Evolutionary conservation across 768 basidiomycete species (phyloP).

Genomic region (Lenzites betulinus): DNA sequence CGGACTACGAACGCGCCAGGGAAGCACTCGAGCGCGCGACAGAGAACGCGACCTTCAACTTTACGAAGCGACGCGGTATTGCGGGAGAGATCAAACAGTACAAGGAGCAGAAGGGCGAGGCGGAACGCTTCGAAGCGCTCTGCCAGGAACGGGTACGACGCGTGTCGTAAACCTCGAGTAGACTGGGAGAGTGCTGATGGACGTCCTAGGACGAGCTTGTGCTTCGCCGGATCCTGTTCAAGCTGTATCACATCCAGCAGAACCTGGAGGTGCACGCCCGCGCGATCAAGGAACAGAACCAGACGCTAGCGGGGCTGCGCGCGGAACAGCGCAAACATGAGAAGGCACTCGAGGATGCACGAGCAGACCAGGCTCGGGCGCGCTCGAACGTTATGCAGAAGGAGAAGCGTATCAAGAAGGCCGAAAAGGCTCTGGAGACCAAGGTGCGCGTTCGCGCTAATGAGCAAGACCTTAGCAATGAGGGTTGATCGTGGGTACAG

Average conservation of each 20-base stretch:
- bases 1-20: conserved; percentile 88
- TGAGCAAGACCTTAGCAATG: not conserved
- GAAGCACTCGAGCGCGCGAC: conserved; percentile 87
- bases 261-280: conserved; percentile 72
- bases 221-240: conserved; percentile 81
- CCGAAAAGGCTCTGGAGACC: conserved; percentile 84
- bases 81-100: conserved; percentile 96
- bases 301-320: conserved; percentile 65
- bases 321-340: conserved; percentile 73
- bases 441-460: conserved; percentile 52
- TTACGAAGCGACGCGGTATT: conserved; percentile 90
- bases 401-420: conserved; percentile 87
- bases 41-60: conserved; percentile 93
- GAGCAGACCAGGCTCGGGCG: conserved; percentile 79
- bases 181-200: not conserved
- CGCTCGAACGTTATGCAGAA: conserved; percentile 76
- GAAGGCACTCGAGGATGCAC: conserved; percentile 67
- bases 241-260: conserved; percentile 87
- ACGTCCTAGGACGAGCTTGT: conserved; percentile 71
- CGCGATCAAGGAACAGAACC: conserved; percentile 73
- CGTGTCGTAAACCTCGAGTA: not conserved
- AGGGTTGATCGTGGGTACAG: conserved; percentile 41
- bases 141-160: conserved; percentile 69
- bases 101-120: conserved; percentile 94
- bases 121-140: conserved; percentile 81